These are phyloP conservation scores for Salpingoeca rosetta DNA, from an alignment of 78 protist species.

Conservation along the genomic window DNA sequence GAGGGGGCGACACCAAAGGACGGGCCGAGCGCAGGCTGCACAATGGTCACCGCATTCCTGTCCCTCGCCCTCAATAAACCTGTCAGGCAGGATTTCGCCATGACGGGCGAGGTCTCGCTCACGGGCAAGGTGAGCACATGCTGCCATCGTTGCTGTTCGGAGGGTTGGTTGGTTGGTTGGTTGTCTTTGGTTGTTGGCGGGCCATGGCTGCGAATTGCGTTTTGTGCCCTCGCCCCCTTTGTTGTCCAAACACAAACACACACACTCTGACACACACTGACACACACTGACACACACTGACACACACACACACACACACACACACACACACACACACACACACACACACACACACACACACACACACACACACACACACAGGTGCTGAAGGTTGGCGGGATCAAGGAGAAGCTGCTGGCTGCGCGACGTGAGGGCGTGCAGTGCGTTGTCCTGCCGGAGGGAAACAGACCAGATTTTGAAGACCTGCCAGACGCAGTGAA, in stretches of 20 bases:
- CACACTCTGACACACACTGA: no score
- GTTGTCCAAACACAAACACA: no score
- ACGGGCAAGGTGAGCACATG: conserved; percentile 48
- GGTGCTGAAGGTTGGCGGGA: conserved; percentile 79
- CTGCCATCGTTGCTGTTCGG: background rate
- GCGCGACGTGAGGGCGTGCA: conserved; percentile 66
- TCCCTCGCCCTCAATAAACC: conserved; percentile 59
- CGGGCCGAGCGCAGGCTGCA: conserved; percentile 86
- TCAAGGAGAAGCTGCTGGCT: conserved; percentile 79
- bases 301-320: no score
- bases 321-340: no score
- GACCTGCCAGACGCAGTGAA: conserved; percentile 60
- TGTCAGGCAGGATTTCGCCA: conserved; percentile 47
- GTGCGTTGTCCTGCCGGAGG: conserved; percentile 62
- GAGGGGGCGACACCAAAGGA: conserved; percentile 86
- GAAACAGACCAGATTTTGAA: conserved; percentile 57
- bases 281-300: no score
- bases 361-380: background rate
- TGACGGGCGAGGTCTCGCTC: conserved; percentile 87
- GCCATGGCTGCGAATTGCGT: no score
- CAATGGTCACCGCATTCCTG: conserved; percentile 59
- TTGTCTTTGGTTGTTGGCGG: no score
- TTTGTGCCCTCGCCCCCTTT: no score
- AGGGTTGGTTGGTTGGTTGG: no score
- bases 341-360: no score